phyloP scores from a whole-genome alignment of 768 basidiomycete species.

The Lentinula sp. region DNA sequence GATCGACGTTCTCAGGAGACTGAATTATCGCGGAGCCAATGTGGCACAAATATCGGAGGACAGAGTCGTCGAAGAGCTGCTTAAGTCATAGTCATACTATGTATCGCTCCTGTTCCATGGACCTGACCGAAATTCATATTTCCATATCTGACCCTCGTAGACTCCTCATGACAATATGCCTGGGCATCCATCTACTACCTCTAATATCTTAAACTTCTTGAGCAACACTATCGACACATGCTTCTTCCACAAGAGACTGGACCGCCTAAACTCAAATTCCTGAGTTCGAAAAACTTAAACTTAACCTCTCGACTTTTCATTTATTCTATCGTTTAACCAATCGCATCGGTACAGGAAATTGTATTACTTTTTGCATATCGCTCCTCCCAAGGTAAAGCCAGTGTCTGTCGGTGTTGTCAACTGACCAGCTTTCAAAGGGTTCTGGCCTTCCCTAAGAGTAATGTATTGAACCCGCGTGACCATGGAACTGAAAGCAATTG shows the following conservation, averaged over 20 bases:
- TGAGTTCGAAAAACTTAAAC: no score
- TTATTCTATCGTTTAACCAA: no score
- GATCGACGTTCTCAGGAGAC: slow-evolving; percentile 83
- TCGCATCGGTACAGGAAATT: no score
- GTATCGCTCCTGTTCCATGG: not conserved
- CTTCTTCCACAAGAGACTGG: no score
- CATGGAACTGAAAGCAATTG: not conserved
- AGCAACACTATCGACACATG: no score
- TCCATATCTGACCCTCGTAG: not conserved
- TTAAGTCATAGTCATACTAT: slow-evolving; percentile 39
- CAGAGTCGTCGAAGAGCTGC: slow-evolving; percentile 78
- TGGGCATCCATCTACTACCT: not conserved
- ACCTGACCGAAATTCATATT: not conserved
- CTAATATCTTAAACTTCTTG: no score
- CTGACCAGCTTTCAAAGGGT: not conserved
- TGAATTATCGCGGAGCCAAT: slow-evolving; percentile 85
- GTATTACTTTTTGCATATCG: no score
- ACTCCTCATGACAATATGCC: not conserved
- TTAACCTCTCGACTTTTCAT: no score
- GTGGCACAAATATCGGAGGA: slow-evolving; percentile 78
- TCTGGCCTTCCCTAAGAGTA: not conserved
- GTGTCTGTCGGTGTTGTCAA: not conserved
- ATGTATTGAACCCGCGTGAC: not conserved
- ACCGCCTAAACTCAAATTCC: no score
- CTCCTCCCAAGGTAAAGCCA: not conserved